A percentile compares a stretch with the other conserved stretches of the same genome.
These are phyloP conservation scores for Termitomyces eurrhizus DNA, from an alignment of 768 basidiomycete species.

Conservation along the genomic window DNA sequence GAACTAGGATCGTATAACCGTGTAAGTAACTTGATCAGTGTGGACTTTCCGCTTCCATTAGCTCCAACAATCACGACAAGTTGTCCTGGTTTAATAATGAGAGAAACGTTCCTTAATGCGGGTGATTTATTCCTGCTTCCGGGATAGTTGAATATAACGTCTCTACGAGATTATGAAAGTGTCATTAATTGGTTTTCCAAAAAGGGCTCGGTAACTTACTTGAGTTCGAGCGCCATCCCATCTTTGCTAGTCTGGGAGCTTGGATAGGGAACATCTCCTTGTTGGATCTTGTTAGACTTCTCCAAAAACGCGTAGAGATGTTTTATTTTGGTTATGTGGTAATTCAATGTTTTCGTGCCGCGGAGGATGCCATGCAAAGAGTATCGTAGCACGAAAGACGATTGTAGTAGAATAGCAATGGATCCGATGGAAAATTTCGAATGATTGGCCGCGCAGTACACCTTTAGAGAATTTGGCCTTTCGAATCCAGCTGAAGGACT, in stretches of 20 bases:
- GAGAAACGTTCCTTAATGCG: slow-evolving; percentile 36
- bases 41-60: slow-evolving; percentile 56
- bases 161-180: slow-evolving; percentile 24
- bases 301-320: slow-evolving; percentile 26
- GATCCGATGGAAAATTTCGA: slow-evolving; percentile 32
- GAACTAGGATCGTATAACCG: slow-evolving; percentile 42
- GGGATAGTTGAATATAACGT: slow-evolving; percentile 53
- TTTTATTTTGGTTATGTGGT: slow-evolving; percentile 24
- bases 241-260: slow-evolving; percentile 7
- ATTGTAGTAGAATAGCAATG: slow-evolving; percentile 37
- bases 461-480: slow-evolving; percentile 15
- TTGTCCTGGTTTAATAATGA: slow-evolving; percentile 41
- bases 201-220: slow-evolving; percentile 12
- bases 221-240: slow-evolving; percentile 28
- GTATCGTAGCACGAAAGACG: slow-evolving; percentile 24
- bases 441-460: slow-evolving; percentile 34
- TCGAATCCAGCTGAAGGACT: background rate
- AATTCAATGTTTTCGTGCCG: slow-evolving; percentile 17
- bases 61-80: slow-evolving; percentile 55
- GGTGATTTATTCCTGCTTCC: slow-evolving; percentile 30
- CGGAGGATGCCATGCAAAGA: slow-evolving; percentile 21
- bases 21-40: slow-evolving; percentile 46
- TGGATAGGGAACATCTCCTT: slow-evolving; percentile 25
- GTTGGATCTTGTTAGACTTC: slow-evolving; percentile 20
- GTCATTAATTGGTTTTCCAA: background rate